Conservation (phyloP, 2,329 filamentous ascomycete species). For the Apiospora hydei region DNA sequence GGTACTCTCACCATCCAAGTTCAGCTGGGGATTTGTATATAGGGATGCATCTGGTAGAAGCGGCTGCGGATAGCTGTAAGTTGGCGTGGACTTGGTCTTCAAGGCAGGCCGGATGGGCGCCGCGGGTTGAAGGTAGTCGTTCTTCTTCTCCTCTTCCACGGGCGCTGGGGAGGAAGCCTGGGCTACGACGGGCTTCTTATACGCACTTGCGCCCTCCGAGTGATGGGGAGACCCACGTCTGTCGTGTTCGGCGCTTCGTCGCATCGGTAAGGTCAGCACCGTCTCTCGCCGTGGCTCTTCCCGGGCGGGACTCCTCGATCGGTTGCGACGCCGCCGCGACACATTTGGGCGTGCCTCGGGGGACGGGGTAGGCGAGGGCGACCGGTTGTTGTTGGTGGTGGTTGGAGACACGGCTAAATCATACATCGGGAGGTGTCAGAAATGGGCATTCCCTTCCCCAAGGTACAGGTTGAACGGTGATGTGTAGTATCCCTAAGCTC, state of each 20-base stretch:
- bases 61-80: conserved; percentile 57
- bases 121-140: conserved; percentile 34
- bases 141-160: conserved; percentile 32
- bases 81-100: conserved; percentile 49
- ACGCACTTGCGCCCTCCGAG: conserved; percentile 47
- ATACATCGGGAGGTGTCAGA: conserved; percentile 29
- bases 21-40: conserved; percentile 68
- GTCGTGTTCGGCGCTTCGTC: conserved; percentile 52
- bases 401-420: conserved; percentile 59
- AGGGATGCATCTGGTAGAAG: conserved; percentile 71
- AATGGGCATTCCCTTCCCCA: conserved; percentile 30
- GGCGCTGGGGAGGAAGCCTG: conserved; percentile 45
- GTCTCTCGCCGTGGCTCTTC: conserved; percentile 53
- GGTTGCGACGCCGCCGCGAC: conserved; percentile 57
- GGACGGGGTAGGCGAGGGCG: conserved; percentile 63
- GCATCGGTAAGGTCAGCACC: conserved; percentile 50
- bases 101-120: conserved; percentile 40
- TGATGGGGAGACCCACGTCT: conserved; percentile 43
- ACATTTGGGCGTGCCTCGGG: conserved; percentile 59
- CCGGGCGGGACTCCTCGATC: conserved; percentile 59
- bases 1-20: conserved; percentile 69
- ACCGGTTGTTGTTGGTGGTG: conserved; percentile 56
- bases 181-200: conserved; percentile 58
- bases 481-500: conserved; percentile 21
- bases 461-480: conserved; percentile 27